Evolutionary conservation across 106 monocot genomes (phyloP).

Genomic region (Iris macrosiphon): DNA sequence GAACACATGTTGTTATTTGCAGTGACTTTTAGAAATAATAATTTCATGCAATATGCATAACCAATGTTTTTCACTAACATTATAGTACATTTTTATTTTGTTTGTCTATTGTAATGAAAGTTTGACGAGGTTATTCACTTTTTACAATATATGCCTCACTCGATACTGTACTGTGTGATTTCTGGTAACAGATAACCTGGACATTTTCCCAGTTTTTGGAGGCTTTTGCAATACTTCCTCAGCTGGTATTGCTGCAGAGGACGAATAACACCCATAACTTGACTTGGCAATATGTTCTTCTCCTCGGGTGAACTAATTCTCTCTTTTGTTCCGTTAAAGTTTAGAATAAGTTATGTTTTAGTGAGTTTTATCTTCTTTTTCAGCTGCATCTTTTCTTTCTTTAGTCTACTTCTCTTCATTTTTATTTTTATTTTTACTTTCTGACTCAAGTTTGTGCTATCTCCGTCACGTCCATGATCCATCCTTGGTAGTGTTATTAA

Average conservation of each 20-base stretch:
- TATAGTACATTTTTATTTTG: background rate
- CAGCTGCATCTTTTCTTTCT: too few species aligned
- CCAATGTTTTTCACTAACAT: background rate
- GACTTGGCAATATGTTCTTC: slow-evolving; percentile 90
- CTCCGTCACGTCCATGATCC: too few species aligned
- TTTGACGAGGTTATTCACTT: background rate
- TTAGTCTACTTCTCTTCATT: too few species aligned
- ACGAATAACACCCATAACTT: slow-evolving; percentile 83
- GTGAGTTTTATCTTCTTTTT: too few species aligned
- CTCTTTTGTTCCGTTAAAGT: too few species aligned
- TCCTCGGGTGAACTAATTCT: slow-evolving; percentile 62
- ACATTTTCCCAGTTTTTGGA: slow-evolving; percentile 84
- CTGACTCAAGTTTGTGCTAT: too few species aligned
- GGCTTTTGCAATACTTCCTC: slow-evolving; percentile 93
- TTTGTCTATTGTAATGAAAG: too few species aligned
- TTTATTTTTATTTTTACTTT: too few species aligned
- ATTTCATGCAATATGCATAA: background rate
- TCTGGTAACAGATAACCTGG: slow-evolving; percentile 68
- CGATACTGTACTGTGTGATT: background rate
- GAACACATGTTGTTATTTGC: background rate
- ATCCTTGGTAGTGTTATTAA: too few species aligned
- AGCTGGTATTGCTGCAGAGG: slow-evolving; percentile 79
- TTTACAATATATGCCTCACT: background rate
- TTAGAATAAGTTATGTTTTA: too few species aligned
- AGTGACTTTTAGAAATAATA: background rate